Evolutionary conservation across 805 yeast genomes (phyloP), one percentile per base, ranked within the genome.

Genomic region (Candida tammaniensis): DNA sequence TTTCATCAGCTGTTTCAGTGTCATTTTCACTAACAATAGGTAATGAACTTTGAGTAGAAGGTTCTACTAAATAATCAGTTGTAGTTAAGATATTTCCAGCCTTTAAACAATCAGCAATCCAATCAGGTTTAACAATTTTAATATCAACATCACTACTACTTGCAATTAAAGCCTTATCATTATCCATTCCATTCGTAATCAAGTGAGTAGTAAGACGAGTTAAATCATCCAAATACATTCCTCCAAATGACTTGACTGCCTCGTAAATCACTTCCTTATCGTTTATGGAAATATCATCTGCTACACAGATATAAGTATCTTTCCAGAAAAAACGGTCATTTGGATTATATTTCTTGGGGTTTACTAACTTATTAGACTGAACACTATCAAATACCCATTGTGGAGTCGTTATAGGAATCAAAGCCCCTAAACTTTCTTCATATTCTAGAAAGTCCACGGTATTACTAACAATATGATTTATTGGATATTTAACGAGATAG

Each of bases 161-260:
- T 1, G 85, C 86, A 17, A 74, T 65, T 24, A 77, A 67, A 30
- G 80, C 74, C 39, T 78, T 78, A 34, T 78, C 84, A 35, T 77
- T 74, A 3, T 74, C 55, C 22, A 60, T 51, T 42, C 74, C 76
- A 4, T 57, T 51, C 0, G 91, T 74, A 14, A 91, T 63, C 22
- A 87, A 68, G 64, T 91, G 97, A 0, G 96, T 86, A 1, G 95
- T 85, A 43, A 73, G 74, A 34, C 73, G 72, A 7, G 86, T 79
- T 19, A 89, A 62, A 8, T 64, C 63, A 40, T 81, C 82, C 25
- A 76, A 61, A 49, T 68, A 78, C 21, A 75, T 79, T 3, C 96
- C 98, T 2, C 97, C 98, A 40, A 85, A 69, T 1, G 85, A 79
- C 14, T 74, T 58, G 2, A 82, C 82, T 0, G 83, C 86, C 5